Conservation (phyloP, 495 filamentous ascomycete genomes). For the Penicillium fimorum region DNA sequence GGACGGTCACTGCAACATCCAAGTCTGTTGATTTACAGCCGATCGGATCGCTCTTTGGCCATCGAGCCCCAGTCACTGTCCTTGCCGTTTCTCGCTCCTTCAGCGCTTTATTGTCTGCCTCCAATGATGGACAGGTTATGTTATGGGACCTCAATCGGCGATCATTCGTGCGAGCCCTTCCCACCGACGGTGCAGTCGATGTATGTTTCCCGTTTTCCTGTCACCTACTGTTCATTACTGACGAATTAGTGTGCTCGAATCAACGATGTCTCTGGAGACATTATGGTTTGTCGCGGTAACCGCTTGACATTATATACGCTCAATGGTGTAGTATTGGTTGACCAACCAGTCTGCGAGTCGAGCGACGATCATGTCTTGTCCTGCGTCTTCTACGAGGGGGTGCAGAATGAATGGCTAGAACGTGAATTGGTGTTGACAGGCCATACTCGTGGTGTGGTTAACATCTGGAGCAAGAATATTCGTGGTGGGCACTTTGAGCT, state of each 20-base stretch:
- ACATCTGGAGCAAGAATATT: conserved; percentile 62
- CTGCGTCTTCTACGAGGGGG: conserved; percentile 92
- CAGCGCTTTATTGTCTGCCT: conserved; percentile 78
- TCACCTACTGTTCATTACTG: conserved; percentile 7
- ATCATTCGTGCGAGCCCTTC: conserved; percentile 77
- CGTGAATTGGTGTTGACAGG: conserved; percentile 85
- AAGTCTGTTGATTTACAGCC: conserved; percentile 78
- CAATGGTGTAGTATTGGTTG: conserved; percentile 78
- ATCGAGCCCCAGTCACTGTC: conserved; percentile 73
- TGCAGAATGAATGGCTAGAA: conserved; percentile 89
- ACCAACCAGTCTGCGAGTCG: conserved; percentile 72
- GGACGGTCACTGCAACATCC: conserved; percentile 61
- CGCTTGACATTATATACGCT: conserved; percentile 79
- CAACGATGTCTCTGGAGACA: conserved; percentile 85
- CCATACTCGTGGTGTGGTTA: conserved; percentile 79
- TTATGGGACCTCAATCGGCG: conserved; percentile 93
- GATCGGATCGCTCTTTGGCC: conserved; percentile 82
- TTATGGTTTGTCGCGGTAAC: conserved; percentile 76
- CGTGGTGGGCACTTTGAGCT: conserved; percentile 54
- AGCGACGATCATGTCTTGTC: conserved; percentile 70
- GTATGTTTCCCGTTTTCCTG: conserved; percentile 33
- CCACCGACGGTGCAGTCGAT: conserved; percentile 49
- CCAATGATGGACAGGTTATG: conserved; percentile 74
- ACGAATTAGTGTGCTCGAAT: conserved; percentile 70
- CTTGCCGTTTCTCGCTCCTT: conserved; percentile 86